phyloP scores from a whole-genome alignment of 2,329 filamentous ascomycete species.

The Fusarium lyarnte region DNA sequence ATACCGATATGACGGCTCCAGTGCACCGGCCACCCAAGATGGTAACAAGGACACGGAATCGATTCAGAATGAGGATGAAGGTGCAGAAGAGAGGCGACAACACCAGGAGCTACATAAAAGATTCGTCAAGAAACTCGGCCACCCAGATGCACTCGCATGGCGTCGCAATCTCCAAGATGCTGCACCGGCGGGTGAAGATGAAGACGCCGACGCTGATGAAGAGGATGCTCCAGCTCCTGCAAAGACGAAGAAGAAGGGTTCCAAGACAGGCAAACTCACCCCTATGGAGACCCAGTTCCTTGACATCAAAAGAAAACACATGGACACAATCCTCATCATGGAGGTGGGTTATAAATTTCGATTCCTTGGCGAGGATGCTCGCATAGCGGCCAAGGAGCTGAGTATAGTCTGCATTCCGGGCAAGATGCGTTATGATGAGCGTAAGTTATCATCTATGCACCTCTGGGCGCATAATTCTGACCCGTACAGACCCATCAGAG shows the following conservation, averaged over 20 bases:
- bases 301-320: conserved; percentile 90
- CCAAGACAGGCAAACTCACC: conserved; percentile 82
- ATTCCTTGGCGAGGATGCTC: conserved; percentile 95
- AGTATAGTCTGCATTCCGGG: conserved; percentile 97
- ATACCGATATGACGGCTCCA: conserved; percentile 61
- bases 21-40: conserved; percentile 46
- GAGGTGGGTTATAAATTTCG: conserved; percentile 99
- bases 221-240: conserved; percentile 53
- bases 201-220: conserved; percentile 66
- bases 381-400: conserved; percentile 86
- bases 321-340: conserved; percentile 89
- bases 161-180: conserved; percentile 67
- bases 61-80: conserved; percentile 56
- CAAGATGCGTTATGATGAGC: conserved; percentile 93
- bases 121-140: conserved; percentile 91
- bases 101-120: conserved; percentile 80
- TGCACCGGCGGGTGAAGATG: conserved; percentile 64
- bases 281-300: conserved; percentile 94
- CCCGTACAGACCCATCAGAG: conserved; percentile 76
- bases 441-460: conserved; percentile 52
- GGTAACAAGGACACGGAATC: conserved; percentile 41
- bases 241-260: conserved; percentile 72
- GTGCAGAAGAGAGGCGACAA: conserved; percentile 60
- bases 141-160: conserved; percentile 81
- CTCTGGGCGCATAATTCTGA: not conserved